Evolutionary conservation across 805 yeast species (phyloP), one percentile per base, ranked within the genome.

Genomic region (Metschnikowia dekortorum): DNA sequence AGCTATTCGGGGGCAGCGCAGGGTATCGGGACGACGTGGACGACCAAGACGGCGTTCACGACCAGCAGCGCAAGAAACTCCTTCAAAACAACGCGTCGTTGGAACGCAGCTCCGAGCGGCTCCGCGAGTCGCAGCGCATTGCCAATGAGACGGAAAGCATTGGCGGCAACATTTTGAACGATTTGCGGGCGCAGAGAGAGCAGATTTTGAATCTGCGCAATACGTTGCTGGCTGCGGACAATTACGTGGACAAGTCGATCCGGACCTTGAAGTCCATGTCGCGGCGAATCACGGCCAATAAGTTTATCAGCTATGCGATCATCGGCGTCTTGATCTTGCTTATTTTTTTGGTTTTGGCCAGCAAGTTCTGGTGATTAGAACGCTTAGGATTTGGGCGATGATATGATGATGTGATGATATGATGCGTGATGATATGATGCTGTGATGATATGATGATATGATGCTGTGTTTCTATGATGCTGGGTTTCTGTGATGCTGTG

Each of bases 121-220:
- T 94, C 44, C 78, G 85, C 52, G 97, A 94, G 43, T 85, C 94
- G 18, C 95, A 92, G 55, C 78, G 97, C 58, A 76, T 90, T 2
- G 99, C 98, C 6, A 74, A 87, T 47, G 99, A 94, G 59, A 90
- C 99, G 0, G 99, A 94, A 68, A 76, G 78, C 32, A 83, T 94
- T 46, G 99, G 99, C 1, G 89, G 97, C 11, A 85, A 87, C 56
- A 94, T 94, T 47, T 78, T 94, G 70, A 83, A 83, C 60, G 96
- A 92, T 64, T 73, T 94, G 57, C 78, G 97, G 53, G 85, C 96
- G 28, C 99, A 94, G 71, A 76, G 99, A 51, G 99, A 94, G 62
- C 97, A 95, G 62, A 80, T 94, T 40, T 73, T 82, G 48, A 89
- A 91, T 60, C 82, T 96, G 22, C 81, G 97, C 66, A 87, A 86